Conservation (phyloP, 805 yeast species). For the Yarrowia osloensis region DNA sequence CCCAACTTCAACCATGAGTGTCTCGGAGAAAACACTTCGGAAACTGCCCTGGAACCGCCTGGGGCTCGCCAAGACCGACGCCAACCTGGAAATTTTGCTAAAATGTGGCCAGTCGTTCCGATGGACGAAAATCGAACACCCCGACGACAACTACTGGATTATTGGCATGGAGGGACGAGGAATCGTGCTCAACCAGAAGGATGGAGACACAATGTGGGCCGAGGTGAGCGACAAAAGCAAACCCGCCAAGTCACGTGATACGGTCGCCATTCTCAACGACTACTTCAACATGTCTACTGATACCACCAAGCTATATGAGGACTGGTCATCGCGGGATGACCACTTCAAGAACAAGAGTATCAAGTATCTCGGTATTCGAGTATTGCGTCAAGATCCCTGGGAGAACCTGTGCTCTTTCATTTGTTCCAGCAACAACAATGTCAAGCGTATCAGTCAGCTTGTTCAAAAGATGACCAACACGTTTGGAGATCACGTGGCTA, state of each 20-base stretch:
- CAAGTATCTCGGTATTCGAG: constrained; percentile 69
- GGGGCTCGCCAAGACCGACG: background rate
- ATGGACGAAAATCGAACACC: constrained; percentile 64
- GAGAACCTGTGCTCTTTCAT: constrained; percentile 87
- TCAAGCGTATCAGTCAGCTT: constrained; percentile 90
- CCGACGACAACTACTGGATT: constrained; percentile 48
- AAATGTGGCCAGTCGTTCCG: constrained; percentile 85
- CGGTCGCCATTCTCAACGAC: constrained; percentile 25
- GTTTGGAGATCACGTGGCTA: constrained; percentile 65
- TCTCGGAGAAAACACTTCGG: constrained; percentile 1
- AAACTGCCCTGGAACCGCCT: background rate
- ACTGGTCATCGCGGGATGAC: constrained; percentile 63
- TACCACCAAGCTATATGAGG: constrained; percentile 53
- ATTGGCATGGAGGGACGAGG: constrained; percentile 58
- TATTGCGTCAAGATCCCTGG: constrained; percentile 95
- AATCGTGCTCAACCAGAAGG: constrained; percentile 58
- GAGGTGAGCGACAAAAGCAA: background rate
- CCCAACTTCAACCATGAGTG: background rate
- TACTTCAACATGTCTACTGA: constrained; percentile 71
- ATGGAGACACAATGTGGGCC: constrained; percentile 32
- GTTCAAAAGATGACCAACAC: constrained; percentile 72
- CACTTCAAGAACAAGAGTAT: constrained; percentile 45
- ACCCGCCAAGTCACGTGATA: background rate
- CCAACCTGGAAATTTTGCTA: constrained; percentile 56
- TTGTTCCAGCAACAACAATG: constrained; percentile 94